Evolutionary conservation across 768 basidiomycete species (phyloP), one percentile per base, ranked within the genome.

Genomic region (Leccinellum albellum): DNA sequence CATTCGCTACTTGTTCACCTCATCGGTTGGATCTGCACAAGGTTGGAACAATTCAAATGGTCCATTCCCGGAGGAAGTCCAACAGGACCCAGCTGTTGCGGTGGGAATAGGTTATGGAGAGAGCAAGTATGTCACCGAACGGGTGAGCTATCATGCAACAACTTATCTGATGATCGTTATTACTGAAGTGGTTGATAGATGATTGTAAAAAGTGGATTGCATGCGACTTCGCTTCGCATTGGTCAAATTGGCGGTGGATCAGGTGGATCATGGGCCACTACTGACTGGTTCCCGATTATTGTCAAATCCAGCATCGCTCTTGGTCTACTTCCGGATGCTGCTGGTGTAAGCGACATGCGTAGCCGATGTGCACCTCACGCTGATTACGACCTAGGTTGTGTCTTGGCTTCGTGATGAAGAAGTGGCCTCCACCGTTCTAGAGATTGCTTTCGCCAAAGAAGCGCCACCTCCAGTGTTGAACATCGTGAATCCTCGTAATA

Each of bases 81-180:
- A 73, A 2, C 56, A 63, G 0, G 70, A 77, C 23, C 62, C 75
- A 2, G 60, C 71, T 15, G 74, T n/a, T n/a, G n/a, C n/a, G n/a
- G n/a, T n/a, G n/a, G n/a, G n/a, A n/a, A n/a, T 54, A 14, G 82
- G 81, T 0, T 83, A 83, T 50, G 73, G 77, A 7, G 79, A 80
- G 55, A 64, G 70, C 1, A 83, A 83, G 61, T 81, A 77, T 58
- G 59, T 74, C 4, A 58, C 73, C 0, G 79, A 81, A 64, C 61
- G 74, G 50, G 70, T 74, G 46, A 15, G 75, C 59, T 7, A 17
- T 42, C 5, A 15, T 42, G 33, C 7, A 12, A 17, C 3, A 17
- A 13, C 9, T 5, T 12, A 8, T 10, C 35, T 50, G 31, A 64
- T 28, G 6, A n/a, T n/a, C n/a, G n/a, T n/a, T n/a, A n/a, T n/a